Base-by-base conservation (phyloP, 2,329 filamentous ascomycete genomes). In the Aspergillus versicolor region DNA sequence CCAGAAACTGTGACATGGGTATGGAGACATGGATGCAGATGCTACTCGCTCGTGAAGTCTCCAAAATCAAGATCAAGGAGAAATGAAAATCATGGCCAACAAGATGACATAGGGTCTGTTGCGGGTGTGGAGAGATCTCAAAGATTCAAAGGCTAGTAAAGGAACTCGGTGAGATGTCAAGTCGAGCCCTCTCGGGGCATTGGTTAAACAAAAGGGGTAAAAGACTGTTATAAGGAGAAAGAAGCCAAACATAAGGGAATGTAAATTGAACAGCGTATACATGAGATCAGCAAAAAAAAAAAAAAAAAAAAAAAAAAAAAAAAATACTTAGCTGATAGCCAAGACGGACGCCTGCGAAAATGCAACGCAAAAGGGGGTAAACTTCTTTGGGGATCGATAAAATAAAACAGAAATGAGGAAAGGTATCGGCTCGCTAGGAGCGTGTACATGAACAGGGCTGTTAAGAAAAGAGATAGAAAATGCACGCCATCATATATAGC, bases 291-390 rank as follows among this genome's bases (percentile, higher is more conserved):
- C 66, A 64, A 50, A 61, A 63, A 65, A 63, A 50, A 65, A 63
- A 50, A 61, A 63, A 65, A 21, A 65, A 63, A 50, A 61, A 63
- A n/a, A 61, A 63, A 65, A 21, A 61, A 63, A 65, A 63, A 50
- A 61, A 63, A 65, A 21, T 21, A 21, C 60, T 65, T 61, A 62
- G 67, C 68, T 69, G 67, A 67, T 66, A 56, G 65, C 65, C 64
- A 68, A 65, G 64, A 66, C 62, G 66, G 68, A 74, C 72, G 73
- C 72, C 73, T 70, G 69, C 69, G 57, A 66, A 51, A 65, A 75
- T 75, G 72, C 72, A 73, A 65, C 50, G 59, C 56, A 63, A 58
- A 54, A 63, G 43, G 57, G 60, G 45, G 62, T 22, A 58, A 61
- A 63, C 57, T 67, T 57, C 55, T 47, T 30, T 41, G 55, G 63